Base-by-base conservation (phyloP, 2,329 filamentous ascomycete species). In the Colletotrichum sp. region DNA sequence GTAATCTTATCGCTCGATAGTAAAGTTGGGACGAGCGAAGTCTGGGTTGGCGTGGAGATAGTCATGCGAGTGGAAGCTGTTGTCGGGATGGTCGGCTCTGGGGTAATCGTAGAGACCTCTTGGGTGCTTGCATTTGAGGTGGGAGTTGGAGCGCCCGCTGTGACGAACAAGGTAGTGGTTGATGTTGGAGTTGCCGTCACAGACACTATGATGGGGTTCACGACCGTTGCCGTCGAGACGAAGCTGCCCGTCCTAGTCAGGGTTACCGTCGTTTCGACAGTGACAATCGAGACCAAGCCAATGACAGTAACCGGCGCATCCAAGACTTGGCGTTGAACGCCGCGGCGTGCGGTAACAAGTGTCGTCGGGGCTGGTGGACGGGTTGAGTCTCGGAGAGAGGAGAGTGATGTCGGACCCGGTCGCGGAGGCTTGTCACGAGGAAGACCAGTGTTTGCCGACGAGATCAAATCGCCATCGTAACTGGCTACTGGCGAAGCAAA, bases 151-250 rank as follows among this genome's bases (percentile, higher is more conserved):
- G 70, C 62, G 4, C 75, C 72, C 0, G 72, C 39, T 8, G 77
- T 78, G 24, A 68, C 32, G 15, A 75, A 69, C 15, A 62, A 24
- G n/a, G 77, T 79, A 12, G 69, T 75, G 12, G 73, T 77, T 1
- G 76, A 71, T 1, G 60, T 76, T 16, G 75, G 78, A 1, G 32
- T 77, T 15, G 75, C 30, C 5, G 78, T 79, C 10, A 75, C 60
- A 9, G 78, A 77, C 0, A 78, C 75, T 28, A 78, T 78, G 13
- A 76, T 28, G n/a, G 75, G 77, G 18, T 63, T 71, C 22, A 67
- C 34, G 28, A 71, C 24, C 8, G 72, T 75, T n/a, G 66, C 57
- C 5, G 77, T 77, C 34, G 32, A 62, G 18, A 76, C 55, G n/a
- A 68, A 74, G 12, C 57, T 55, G 15, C 67, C 73, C 4, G 73